Evolutionary conservation across 2,329 filamentous ascomycete species (phyloP).

Genomic region (Plenodomus biglobosus): DNA sequence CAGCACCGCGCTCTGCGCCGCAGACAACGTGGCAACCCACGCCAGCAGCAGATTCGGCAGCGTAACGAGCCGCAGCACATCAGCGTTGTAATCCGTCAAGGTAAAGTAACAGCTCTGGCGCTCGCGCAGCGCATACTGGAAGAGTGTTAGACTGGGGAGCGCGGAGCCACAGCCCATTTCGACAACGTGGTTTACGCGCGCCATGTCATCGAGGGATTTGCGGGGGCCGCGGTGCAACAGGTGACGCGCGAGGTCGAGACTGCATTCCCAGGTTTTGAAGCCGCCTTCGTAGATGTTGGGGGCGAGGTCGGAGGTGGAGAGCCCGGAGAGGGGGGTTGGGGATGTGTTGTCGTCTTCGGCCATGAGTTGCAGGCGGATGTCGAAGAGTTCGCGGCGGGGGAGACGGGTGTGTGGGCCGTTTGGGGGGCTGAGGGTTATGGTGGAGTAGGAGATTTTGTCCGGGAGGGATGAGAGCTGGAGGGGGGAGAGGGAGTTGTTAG

Average conservation of each 20-base stretch:
- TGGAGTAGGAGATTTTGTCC: conserved; percentile 71
- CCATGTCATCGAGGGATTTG: conserved; percentile 53
- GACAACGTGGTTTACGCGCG: conserved; percentile 52
- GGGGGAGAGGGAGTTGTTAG: too few species aligned
- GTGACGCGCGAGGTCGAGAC: conserved; percentile 73
- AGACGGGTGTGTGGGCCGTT: conserved; percentile 58
- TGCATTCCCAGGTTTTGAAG: conserved; percentile 90
- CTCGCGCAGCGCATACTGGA: conserved; percentile 60
- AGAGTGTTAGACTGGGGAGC: conserved; percentile 70
- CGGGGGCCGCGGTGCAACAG: conserved; percentile 52
- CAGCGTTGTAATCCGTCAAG: conserved; percentile 77
- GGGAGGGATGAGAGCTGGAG: conserved; percentile 61
- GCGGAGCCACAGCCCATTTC: conserved; percentile 78
- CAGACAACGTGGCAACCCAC: conserved; percentile 51
- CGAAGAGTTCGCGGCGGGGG: conserved; percentile 77
- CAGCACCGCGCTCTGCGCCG: conserved; percentile 14
- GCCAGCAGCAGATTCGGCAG: conserved; percentile 75
- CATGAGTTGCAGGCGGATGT: conserved; percentile 79
- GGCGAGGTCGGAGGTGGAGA: conserved; percentile 67
- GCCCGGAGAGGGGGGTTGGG: conserved; percentile 34
- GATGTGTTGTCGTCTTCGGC: conserved; percentile 58
- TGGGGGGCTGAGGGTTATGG: conserved; percentile 62
- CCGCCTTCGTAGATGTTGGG: conserved; percentile 84
- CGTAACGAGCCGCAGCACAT: conserved; percentile 75
- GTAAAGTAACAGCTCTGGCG: conserved; percentile 60